Base-by-base conservation (phyloP, 2,329 filamentous ascomycete genomes). In the Scleromitrula shiraiana region DNA sequence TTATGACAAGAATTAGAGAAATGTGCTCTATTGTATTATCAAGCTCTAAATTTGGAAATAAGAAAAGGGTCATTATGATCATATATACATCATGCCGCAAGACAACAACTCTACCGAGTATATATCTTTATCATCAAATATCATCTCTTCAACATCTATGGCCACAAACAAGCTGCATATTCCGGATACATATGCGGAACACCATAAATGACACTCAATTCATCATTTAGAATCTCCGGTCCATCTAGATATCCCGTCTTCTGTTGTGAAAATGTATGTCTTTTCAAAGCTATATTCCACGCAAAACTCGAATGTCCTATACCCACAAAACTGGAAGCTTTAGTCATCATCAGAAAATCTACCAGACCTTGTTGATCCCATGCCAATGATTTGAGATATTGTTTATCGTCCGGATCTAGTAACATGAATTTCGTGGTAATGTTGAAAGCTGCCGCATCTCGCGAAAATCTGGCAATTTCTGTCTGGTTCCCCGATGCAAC, bases 351-450 rank as follows among this genome's bases (percentile, higher is more conserved):
- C 54, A 75, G 68, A 56, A 70, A 75, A 58, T 76, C 73, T 2
- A 75, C 67, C 17, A 75, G 55, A 0, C 65, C 68, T 41, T 69
- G 67, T 61, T 75, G 72, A 56, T 74, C 70, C 64, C 66, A 73
- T 2, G 59, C 65, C 38, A 75, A 56, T 12, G 30, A 38, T 4
- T 64, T 45, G 9, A 75, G 57, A 10, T 50, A 50, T 8, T 47
- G 46, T 1, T 59, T 50, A 38, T 72, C 69, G 0, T 36, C 44
- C 1, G 55, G 40, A 47, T 63, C 59, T 3, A 75, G 63, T 1
- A 75, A 52, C 23, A 71, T 65, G 14, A 59, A 51, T 56, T 73
- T 74, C 8, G 63, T 64, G n/a, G 58, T 65, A 7, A 72, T 52
- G 30, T 62, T 57, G 10, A 65, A 62, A 6, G 48, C 32, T 17